A percentile compares a stretch with the other conserved stretches of the same genome.
phyloP scores from a whole-genome alignment of 2,329 filamentous ascomycete species.

The Colletotrichum karsti region DNA sequence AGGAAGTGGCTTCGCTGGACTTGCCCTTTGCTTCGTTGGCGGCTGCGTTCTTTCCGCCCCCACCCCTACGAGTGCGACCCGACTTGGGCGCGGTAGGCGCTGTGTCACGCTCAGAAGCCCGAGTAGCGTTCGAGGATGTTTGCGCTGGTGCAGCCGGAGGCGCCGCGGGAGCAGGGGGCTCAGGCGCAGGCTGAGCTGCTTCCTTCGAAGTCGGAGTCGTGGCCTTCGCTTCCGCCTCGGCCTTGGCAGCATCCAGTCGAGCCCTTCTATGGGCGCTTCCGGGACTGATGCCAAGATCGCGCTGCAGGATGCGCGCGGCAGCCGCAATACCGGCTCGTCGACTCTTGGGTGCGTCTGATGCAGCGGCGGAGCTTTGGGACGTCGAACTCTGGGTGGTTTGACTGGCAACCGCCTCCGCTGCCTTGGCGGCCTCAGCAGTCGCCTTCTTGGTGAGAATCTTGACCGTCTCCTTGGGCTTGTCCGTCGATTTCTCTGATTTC shows the following conservation, averaged over 20 bases:
- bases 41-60: slow-evolving; percentile 45
- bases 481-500: slow-evolving; percentile 58
- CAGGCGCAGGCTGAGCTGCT: slow-evolving; percentile 26
- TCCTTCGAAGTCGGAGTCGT: slow-evolving; percentile 43
- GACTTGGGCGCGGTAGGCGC: slow-evolving; percentile 27
- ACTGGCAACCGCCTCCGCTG: slow-evolving; percentile 51
- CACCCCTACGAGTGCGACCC: slow-evolving; percentile 32
- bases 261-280: slow-evolving; percentile 69
- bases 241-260: slow-evolving; percentile 66
- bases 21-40: slow-evolving; percentile 46
- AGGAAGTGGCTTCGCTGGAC: slow-evolving; percentile 37
- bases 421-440: slow-evolving; percentile 56
- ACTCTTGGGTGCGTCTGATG: slow-evolving; percentile 57
- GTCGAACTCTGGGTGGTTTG: slow-evolving; percentile 46
- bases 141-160: slow-evolving; percentile 13
- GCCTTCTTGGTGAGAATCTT: slow-evolving; percentile 71
- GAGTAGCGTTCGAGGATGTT: slow-evolving; percentile 4
- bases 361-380: slow-evolving; percentile 41
- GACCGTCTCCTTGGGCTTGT: slow-evolving; percentile 66
- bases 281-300: slow-evolving; percentile 71
- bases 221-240: slow-evolving; percentile 56
- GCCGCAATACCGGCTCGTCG: slow-evolving; percentile 69
- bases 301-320: slow-evolving; percentile 71
- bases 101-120: slow-evolving; percentile 15
- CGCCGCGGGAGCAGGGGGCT: slow-evolving; percentile 32